These are phyloP conservation scores for Geranium brycei DNA, from an alignment of 345 rosid species.

Conservation along the genomic window DNA sequence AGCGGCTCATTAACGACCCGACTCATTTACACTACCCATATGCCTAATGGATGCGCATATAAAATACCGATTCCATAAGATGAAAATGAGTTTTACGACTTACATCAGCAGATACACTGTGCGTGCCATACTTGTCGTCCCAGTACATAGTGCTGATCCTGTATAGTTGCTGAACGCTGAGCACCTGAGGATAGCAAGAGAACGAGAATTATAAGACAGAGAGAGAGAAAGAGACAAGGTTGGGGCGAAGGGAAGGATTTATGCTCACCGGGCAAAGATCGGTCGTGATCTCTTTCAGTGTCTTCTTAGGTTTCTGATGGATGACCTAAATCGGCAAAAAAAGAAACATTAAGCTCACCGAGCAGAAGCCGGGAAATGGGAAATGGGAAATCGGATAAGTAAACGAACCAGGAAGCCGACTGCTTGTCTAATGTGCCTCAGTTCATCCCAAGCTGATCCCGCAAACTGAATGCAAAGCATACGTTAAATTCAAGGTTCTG, in stretches of 20 bases:
- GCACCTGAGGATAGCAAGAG: conserved; percentile 43
- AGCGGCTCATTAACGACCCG: no score
- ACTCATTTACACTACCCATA: no score
- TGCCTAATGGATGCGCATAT: no score
- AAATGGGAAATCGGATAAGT: conserved; percentile 1
- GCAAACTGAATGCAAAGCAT: conserved; percentile 39
- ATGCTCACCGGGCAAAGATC: conserved; percentile 48
- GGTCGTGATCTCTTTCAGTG: conserved; percentile 69
- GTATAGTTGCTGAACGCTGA: conserved; percentile 82
- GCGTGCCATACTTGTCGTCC: conserved; percentile 95
- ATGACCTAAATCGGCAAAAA: conserved; percentile 40
- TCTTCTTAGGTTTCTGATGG: conserved; percentile 96
- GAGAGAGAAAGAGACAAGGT: background rate
- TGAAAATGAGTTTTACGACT: conserved; percentile 12
- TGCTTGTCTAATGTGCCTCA: conserved; percentile 94
- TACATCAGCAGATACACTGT: conserved; percentile 83
- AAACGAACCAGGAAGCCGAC: conserved; percentile 84
- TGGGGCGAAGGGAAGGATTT: background rate
- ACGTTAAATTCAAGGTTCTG: conserved; percentile 7
- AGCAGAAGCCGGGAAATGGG: background rate
- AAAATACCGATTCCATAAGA: background rate
- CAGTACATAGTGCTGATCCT: conserved; percentile 94
- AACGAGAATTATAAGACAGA: background rate
- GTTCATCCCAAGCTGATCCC: conserved; percentile 84
- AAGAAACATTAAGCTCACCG: conserved; percentile 1